Conservation (phyloP, 495 filamentous ascomycete species). For the Tuber microsphaerosporum region DNA sequence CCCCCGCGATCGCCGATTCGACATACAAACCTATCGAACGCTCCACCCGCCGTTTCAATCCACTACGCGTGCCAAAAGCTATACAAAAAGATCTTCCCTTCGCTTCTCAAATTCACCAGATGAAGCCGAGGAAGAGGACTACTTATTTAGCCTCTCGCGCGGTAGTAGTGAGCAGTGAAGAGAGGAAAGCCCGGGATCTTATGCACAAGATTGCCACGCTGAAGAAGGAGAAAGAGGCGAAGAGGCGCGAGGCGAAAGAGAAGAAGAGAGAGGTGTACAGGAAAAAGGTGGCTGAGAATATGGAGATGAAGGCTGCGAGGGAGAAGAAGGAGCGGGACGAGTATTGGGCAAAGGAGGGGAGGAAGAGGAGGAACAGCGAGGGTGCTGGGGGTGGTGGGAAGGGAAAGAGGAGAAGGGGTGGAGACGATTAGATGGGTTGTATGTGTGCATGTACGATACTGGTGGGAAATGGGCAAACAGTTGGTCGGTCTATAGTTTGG, state of each 20-base stretch:
- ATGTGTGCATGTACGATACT: background rate
- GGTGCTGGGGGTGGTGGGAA: conserved; percentile 63
- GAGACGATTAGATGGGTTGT: conserved; percentile 11
- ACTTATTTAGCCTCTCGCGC: conserved; percentile 94
- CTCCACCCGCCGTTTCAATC: conserved; percentile 79
- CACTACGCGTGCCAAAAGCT: conserved; percentile 76
- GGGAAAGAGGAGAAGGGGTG: conserved; percentile 42
- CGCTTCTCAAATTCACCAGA: conserved; percentile 81
- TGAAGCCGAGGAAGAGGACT: conserved; percentile 66
- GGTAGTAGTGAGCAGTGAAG: conserved; percentile 69
- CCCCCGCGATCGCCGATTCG: conserved; percentile 70
- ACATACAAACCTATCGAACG: conserved; percentile 78
- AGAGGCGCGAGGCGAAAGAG: conserved; percentile 74
- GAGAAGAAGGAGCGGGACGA: conserved; percentile 89
- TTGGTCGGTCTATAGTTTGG: background rate
- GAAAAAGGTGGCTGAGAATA: conserved; percentile 68
- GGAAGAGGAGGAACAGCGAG: conserved; percentile 69
- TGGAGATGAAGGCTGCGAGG: conserved; percentile 71
- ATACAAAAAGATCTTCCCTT: conserved; percentile 81
- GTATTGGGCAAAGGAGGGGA: conserved; percentile 90
- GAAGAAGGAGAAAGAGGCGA: conserved; percentile 80
- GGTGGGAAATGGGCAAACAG: background rate
- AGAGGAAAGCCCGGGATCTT: conserved; percentile 78
- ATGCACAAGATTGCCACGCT: conserved; percentile 90
- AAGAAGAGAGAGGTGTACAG: conserved; percentile 69